Evolutionary conservation across 306 rosid species (phyloP).

Genomic region (Mucuna pruriens): DNA sequence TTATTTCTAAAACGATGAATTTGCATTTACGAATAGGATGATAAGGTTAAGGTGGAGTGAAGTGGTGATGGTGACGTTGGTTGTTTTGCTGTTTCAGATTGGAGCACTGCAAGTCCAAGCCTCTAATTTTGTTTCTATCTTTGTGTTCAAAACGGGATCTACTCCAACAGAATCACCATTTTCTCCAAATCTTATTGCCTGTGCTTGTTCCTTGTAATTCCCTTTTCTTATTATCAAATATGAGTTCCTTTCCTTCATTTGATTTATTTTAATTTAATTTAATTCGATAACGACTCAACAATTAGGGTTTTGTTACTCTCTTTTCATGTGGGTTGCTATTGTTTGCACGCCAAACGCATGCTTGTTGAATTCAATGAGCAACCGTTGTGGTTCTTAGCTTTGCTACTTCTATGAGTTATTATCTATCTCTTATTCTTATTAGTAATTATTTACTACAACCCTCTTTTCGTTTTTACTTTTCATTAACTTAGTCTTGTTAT

Average conservation of each 20-base stretch:
- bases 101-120: slow-evolving; percentile 45
- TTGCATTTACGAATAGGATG: too few relatives aligned
- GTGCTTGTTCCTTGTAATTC: too few relatives aligned
- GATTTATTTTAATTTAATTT: too few relatives aligned
- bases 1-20: too few relatives aligned
- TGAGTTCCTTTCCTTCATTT: too few relatives aligned
- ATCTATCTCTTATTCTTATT: too few relatives aligned
- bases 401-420: too few relatives aligned
- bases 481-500: neutral
- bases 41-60: slow-evolving; percentile 10
- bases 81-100: slow-evolving; percentile 25
- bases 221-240: too few relatives aligned
- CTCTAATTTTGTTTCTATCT: slow-evolving; percentile 65
- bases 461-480: neutral
- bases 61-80: slow-evolving; percentile 12
- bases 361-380: slow-evolving; percentile 67
- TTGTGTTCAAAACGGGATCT: slow-evolving; percentile 80
- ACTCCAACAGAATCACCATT: slow-evolving; percentile 78
- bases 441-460: too few relatives aligned
- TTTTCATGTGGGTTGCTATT: slow-evolving; percentile 59
- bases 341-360: slow-evolving; percentile 73
- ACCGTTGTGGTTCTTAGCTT: too few relatives aligned
- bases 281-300: too few relatives aligned
- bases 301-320: too few relatives aligned
- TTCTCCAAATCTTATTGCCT: slow-evolving; percentile 97